Conservation (phyloP, 2,329 filamentous ascomycete species). For the Diaporthe caulivora region DNA sequence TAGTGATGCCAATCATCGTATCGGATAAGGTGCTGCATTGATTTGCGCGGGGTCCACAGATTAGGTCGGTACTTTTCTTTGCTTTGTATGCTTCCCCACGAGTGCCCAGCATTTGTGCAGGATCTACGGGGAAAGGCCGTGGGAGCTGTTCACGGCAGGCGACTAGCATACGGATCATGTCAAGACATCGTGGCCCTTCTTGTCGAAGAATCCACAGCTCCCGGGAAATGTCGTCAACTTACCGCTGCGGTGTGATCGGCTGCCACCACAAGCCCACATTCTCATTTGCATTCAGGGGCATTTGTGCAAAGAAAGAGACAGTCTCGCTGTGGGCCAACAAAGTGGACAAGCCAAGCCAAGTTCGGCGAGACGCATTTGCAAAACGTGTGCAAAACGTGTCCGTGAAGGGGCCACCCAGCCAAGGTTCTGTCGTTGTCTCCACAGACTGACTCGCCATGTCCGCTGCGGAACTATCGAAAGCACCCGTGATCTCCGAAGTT, state of each 20-base stretch:
- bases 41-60: not conserved
- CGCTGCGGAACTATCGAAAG: not conserved
- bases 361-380: conserved; percentile 10
- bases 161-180: not conserved
- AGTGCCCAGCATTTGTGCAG: not conserved
- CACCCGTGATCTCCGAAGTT: not conserved
- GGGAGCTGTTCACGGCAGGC: not conserved
- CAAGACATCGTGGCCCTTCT: not conserved
- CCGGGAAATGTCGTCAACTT: not conserved
- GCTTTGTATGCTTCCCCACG: not conserved
- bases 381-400: conserved; percentile 13
- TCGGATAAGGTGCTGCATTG: conserved; percentile 14
- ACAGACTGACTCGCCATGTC: not conserved
- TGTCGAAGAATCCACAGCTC: not conserved
- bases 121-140: not conserved
- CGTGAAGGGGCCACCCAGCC: not conserved
- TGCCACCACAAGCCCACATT: not conserved
- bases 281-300: not conserved
- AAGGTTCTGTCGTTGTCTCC: not conserved
- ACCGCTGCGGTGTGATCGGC: conserved; percentile 6
- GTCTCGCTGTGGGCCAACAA: not conserved
- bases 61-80: not conserved
- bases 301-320: not conserved
- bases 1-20: not conserved
- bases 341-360: not conserved